These are phyloP conservation scores for Tulasnella sp. DNA, from an alignment of 768 basidiomycete species.

Conservation along the genomic window DNA sequence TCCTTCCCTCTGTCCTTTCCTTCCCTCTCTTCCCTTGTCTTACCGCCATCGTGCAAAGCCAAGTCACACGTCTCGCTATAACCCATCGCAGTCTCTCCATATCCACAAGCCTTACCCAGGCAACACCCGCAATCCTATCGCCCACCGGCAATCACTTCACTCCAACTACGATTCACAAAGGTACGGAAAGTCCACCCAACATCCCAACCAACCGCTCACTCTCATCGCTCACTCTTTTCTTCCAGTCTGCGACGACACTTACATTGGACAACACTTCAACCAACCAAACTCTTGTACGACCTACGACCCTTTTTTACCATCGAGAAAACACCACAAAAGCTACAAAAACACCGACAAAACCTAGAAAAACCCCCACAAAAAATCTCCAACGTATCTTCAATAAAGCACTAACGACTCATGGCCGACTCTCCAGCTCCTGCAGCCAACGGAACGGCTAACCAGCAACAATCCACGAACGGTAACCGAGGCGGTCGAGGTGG, in stretches of 20 bases:
- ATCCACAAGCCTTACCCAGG: constrained; percentile 26
- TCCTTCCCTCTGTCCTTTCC: neutral
- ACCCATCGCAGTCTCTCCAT: constrained; percentile 27
- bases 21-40: constrained; percentile 2
- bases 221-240: neutral
- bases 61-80: constrained; percentile 4
- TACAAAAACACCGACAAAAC: constrained; percentile 23
- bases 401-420: constrained; percentile 18
- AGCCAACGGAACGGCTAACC: constrained; percentile 9
- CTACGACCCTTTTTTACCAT: constrained; percentile 7
- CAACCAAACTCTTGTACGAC: constrained; percentile 27
- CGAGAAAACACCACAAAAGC: constrained; percentile 26
- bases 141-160: constrained; percentile 26
- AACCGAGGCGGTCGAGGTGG: neutral
- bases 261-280: constrained; percentile 18
- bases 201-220: neutral
- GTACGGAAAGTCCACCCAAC: neutral
- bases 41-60: constrained; percentile 3
- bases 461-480: neutral
- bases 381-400: neutral
- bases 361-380: constrained; percentile 17
- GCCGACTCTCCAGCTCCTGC: constrained; percentile 16
- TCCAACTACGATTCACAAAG: constrained; percentile 24
- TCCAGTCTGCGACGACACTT: constrained; percentile 27
- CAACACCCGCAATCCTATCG: constrained; percentile 18